Base-by-base conservation (phyloP, 176 grass and related monocot genomes). In the Urochloa ruziziensis region DNA sequence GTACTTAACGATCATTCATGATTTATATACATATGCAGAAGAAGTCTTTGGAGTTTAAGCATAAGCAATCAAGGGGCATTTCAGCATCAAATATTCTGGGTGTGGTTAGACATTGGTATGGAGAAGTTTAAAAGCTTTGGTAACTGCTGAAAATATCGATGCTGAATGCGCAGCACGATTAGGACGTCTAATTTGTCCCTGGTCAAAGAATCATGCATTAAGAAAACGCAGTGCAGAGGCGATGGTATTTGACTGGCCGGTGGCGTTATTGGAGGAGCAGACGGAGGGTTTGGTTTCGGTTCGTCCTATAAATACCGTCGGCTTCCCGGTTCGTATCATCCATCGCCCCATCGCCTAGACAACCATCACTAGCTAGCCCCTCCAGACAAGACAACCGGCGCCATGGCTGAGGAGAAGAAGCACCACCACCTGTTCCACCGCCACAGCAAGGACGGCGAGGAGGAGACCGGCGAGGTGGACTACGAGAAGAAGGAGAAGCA, bases 371-470 rank as follows among this genome's bases (percentile, higher is more conserved):
- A n/a, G n/a, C n/a, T n/a, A n/a, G n/a, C n/a, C n/a, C n/a, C n/a
- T n/a, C n/a, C n/a, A n/a, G n/a, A n/a, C n/a, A n/a, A n/a, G n/a
- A n/a, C n/a, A n/a, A n/a, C n/a, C n/a, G n/a, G n/a, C n/a, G 21
- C 52, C 40, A 92, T 92, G 90, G 76, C 86, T 7, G 92, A 88
- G 86, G 86, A 86, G 67, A 35, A 90, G 57, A 67, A 95, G 18
- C 92, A 74, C 65, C 84, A 79, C 81, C 89, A 92, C 93, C 90
- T 91, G 82, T 75, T 92, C 66, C 91, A 92, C 90, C 81, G 82
- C 58, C 83, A 88, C 78, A 10, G 7, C 39, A 79, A 92, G 63
- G 84, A 86, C 56, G 56, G 24, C 73, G 72, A 37, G 42, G 77
- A 86, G 70, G 87, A 89, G 54, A 71, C 6, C 21, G 79, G 68